Conservation (phyloP, 768 basidiomycete genomes). For the Termitomyces sp. region DNA sequence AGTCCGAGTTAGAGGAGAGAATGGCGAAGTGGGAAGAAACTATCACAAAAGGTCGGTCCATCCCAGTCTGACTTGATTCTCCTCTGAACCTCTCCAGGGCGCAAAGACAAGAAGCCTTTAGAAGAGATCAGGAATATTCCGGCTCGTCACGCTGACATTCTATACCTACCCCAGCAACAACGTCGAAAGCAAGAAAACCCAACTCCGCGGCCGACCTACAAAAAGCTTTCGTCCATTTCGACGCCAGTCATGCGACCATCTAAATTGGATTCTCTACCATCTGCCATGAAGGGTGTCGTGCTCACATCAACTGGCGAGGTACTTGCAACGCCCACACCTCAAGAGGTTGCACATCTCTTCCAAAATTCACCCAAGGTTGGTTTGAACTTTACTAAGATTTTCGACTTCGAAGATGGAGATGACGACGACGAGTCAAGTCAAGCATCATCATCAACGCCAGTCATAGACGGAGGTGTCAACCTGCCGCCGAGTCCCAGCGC, state of each 20-base stretch:
- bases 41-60: slow-evolving; percentile 18
- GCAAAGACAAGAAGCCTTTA: slow-evolving; percentile 52
- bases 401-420: slow-evolving; percentile 54
- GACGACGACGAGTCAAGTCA: slow-evolving; percentile 19
- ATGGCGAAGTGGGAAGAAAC: slow-evolving; percentile 36
- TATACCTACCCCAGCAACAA: slow-evolving; percentile 19
- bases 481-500: slow-evolving; percentile 45
- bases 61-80: neutral
- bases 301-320: slow-evolving; percentile 74
- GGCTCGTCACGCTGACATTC: slow-evolving; percentile 23
- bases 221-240: slow-evolving; percentile 30
- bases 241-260: slow-evolving; percentile 46
- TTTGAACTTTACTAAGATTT: slow-evolving; percentile 73
- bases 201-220: slow-evolving; percentile 19
- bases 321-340: slow-evolving; percentile 64
- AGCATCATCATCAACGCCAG: slow-evolving; percentile 15
- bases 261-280: slow-evolving; percentile 30
- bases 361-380: slow-evolving; percentile 64
- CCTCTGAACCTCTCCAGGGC: slow-evolving; percentile 21
- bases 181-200: slow-evolving; percentile 18
- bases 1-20: slow-evolving; percentile 46
- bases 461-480: slow-evolving; percentile 21
- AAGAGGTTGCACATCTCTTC: slow-evolving; percentile 62
- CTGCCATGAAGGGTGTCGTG: slow-evolving; percentile 74
- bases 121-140: slow-evolving; percentile 75